A percentile compares a stretch with the other conserved stretches of the same genome.
Conservation (phyloP, 225 moss, liverwort and hornwort genomes). For the Climacium dendroides region DNA sequence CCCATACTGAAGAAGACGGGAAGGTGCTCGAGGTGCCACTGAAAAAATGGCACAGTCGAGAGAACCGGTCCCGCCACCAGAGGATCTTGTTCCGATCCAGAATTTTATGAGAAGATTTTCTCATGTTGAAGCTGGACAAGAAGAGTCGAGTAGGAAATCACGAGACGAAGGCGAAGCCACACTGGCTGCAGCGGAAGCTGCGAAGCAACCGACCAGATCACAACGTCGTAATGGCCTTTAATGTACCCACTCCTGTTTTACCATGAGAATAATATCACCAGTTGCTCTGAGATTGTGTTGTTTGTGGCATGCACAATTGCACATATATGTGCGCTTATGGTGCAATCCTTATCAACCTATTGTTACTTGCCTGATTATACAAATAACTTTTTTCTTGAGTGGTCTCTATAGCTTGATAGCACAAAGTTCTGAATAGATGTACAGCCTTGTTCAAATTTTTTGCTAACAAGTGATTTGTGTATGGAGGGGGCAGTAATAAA, state of each 20-base stretch:
- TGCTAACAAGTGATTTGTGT: background rate
- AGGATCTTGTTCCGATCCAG: constrained; percentile 15
- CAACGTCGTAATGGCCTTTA: constrained; percentile 7
- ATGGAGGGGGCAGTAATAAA: background rate
- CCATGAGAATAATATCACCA: background rate
- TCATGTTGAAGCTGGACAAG: background rate
- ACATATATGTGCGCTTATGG: background rate
- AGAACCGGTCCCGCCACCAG: background rate
- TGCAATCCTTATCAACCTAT: background rate
- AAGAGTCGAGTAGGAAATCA: background rate
- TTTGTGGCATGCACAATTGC: background rate
- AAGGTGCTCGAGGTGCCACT: background rate
- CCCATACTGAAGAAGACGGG: background rate
- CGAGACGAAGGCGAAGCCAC: background rate
- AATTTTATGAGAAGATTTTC: constrained; percentile 14
- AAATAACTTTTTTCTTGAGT: background rate
- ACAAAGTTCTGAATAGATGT: background rate
- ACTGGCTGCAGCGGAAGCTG: background rate
- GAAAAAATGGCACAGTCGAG: background rate
- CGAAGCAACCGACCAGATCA: constrained; percentile 1
- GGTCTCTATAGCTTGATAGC: background rate
- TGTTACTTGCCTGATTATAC: background rate
- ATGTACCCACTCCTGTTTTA: background rate
- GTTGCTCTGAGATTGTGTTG: background rate
- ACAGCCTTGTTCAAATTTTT: background rate